Conservation (phyloP, 2,329 filamentous ascomycete genomes). For the Fusarium nygamai region DNA sequence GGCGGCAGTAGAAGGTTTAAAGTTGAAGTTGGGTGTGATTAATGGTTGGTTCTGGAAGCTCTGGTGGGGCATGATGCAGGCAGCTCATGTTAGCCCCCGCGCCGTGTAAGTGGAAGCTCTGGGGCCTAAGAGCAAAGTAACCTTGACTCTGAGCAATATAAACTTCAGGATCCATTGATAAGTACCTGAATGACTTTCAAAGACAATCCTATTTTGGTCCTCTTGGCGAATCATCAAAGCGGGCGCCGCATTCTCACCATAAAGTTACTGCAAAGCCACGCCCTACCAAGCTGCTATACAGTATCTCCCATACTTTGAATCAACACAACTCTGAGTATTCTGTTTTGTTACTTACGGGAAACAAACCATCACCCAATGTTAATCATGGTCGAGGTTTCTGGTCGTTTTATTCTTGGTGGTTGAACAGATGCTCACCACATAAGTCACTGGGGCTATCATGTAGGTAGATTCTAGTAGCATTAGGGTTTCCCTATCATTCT, state of each 20-base stretch:
- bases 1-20: neutral
- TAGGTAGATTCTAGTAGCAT: neutral
- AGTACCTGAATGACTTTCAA: neutral
- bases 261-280: neutral
- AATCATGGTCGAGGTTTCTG: neutral
- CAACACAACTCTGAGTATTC: neutral
- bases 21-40: neutral
- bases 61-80: conserved; percentile 38
- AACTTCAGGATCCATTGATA: neutral
- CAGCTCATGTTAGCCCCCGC: neutral
- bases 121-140: neutral
- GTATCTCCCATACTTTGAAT: neutral
- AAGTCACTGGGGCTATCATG: neutral
- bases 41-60: conserved; percentile 48
- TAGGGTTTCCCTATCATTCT: neutral
- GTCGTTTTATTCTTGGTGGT: neutral
- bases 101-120: neutral
- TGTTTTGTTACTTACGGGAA: neutral
- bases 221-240: neutral
- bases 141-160: no score
- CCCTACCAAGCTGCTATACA: no score
- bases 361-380: no score
- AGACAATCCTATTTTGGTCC: neutral
- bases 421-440: neutral
- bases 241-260: neutral